Conservation (phyloP, 208 protist species). For the Leishmania guyanensis region DNA sequence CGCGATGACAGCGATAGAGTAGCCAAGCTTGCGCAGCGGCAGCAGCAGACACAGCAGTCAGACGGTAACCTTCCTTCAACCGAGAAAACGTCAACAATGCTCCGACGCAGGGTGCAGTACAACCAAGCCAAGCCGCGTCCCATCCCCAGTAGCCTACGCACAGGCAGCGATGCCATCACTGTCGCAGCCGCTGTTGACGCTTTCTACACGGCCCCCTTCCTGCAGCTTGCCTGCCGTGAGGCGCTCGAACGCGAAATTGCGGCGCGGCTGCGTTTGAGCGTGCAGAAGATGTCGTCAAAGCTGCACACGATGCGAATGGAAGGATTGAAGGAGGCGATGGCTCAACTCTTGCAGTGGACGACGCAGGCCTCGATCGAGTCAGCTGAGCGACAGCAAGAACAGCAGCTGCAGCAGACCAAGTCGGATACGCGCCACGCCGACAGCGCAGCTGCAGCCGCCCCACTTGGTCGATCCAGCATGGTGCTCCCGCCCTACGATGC, state of each 20-base stretch:
- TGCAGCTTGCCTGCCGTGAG: constrained; percentile 54
- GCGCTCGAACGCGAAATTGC: constrained; percentile 55
- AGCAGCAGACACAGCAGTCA: constrained; percentile 1
- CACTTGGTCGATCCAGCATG: neutral
- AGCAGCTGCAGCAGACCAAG: neutral
- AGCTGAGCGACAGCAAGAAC: constrained; percentile 21
- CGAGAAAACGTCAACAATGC: constrained; percentile 14
- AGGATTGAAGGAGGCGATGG: constrained; percentile 60
- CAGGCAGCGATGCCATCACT: constrained; percentile 11
- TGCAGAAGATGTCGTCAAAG: constrained; percentile 64
- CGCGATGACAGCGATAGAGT: constrained; percentile 13
- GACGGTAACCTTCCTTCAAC: constrained; percentile 10
- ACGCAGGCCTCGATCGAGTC: constrained; percentile 62
- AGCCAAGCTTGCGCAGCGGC: constrained; percentile 7
- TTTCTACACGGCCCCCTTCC: constrained; percentile 56
- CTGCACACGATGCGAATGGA: constrained; percentile 61
- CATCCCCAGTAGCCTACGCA: constrained; percentile 25
- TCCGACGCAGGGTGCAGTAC: constrained; percentile 26
- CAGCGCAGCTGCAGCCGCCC: neutral
- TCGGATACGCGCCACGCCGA: neutral
- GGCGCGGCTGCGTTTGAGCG: constrained; percentile 45
- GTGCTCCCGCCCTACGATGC: constrained; percentile 56
- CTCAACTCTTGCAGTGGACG: constrained; percentile 47
- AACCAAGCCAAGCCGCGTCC: constrained; percentile 2
- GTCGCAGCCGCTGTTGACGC: constrained; percentile 16